phyloP scores from a whole-genome alignment of 352 stramenopile genomes.

The Globisporangium spinosum region DNA sequence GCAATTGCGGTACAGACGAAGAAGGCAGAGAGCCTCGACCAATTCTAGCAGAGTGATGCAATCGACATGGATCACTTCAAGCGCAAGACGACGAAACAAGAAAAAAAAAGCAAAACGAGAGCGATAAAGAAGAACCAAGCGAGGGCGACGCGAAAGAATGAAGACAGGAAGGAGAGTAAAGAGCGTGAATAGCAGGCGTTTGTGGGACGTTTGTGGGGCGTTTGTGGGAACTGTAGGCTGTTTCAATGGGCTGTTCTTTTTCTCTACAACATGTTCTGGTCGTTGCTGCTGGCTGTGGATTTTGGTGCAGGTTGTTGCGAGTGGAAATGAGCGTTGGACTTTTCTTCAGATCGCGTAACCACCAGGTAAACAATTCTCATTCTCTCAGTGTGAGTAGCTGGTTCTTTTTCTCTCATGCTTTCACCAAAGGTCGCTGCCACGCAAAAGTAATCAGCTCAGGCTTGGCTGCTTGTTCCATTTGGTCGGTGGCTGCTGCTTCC shows the following conservation, averaged over 20 bases:
- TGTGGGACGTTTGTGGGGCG: slow-evolving; percentile 1
- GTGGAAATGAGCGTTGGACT: not conserved
- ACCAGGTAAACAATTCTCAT: not conserved
- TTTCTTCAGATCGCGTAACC: slow-evolving; percentile 5
- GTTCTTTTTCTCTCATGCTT: slow-evolving; percentile 1
- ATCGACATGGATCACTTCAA: not conserved
- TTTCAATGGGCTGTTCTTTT: not conserved
- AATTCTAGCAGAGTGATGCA: not conserved
- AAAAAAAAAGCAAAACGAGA: not conserved
- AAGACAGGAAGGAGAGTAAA: not conserved
- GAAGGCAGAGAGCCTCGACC: not conserved
- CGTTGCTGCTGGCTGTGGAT: not conserved
- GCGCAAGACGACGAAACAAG: not conserved
- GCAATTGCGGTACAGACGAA: not conserved
- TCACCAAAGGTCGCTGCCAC: slow-evolving; percentile 10
- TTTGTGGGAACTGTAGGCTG: not conserved
- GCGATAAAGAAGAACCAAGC: not conserved
- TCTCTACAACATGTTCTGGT: not conserved
- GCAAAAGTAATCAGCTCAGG: not conserved
- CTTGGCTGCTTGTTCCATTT: not conserved
- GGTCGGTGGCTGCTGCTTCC: no score
- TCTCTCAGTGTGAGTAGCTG: not conserved
- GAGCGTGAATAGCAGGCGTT: not conserved
- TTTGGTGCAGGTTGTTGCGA: not conserved
- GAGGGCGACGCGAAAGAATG: not conserved